Conservation (phyloP, 169 alveolate genomes). For the Neospora caninum region DNA sequence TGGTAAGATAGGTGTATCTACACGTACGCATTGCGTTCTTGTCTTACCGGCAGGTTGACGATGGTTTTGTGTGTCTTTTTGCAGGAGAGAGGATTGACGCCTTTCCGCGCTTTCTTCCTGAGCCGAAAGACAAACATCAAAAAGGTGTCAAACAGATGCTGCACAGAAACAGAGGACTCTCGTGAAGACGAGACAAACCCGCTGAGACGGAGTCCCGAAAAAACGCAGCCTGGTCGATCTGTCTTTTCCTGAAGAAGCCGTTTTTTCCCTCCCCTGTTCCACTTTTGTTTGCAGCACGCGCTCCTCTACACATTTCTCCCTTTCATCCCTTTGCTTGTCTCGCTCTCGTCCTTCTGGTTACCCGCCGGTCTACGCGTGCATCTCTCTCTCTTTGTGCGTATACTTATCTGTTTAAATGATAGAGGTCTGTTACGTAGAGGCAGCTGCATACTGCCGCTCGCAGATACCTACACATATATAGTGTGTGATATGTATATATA, state of each 20-base stretch:
- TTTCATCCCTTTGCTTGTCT: background rate
- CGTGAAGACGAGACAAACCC: too few relatives aligned
- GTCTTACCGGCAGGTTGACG: background rate
- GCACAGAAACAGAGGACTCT: background rate
- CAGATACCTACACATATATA: too few relatives aligned
- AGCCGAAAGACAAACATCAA: background rate
- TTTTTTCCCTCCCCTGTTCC: too few relatives aligned
- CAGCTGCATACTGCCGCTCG: too few relatives aligned
- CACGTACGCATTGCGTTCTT: background rate
- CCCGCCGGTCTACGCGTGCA: too few relatives aligned
- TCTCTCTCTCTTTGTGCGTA: too few relatives aligned
- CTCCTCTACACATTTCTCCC: background rate
- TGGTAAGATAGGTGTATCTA: background rate
- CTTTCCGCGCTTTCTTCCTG: slow-evolving; percentile 22
- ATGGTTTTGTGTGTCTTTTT: background rate
- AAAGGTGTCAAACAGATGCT: background rate
- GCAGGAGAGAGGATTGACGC: slow-evolving; percentile 48
- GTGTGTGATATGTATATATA: too few relatives aligned
- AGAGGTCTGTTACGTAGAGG: too few relatives aligned
- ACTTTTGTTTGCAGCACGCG: background rate
- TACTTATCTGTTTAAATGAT: too few relatives aligned
- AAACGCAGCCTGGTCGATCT: too few relatives aligned
- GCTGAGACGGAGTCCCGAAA: too few relatives aligned
- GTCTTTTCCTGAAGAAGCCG: too few relatives aligned
- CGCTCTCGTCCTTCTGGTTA: background rate